A percentile compares a stretch with the other conserved stretches of the same genome.
phyloP scores from a whole-genome alignment of 2,329 filamentous ascomycete genomes.

The Pseudocercospora pini-densiflorae region DNA sequence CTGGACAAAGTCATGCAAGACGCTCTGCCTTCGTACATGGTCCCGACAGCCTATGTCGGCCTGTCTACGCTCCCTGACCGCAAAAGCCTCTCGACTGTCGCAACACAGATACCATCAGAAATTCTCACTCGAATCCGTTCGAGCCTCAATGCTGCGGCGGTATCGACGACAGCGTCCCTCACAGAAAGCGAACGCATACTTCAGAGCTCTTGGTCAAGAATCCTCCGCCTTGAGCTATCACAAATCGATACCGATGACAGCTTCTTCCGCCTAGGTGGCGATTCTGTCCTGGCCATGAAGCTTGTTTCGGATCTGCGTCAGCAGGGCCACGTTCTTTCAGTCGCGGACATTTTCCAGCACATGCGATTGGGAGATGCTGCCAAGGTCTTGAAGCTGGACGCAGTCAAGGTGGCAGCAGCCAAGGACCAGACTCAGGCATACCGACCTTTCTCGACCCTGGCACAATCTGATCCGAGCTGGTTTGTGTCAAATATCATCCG shows the following conservation, averaged over 20 bases:
- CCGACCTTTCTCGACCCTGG: conserved; percentile 11
- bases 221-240: conserved; percentile 8
- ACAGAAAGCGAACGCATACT: neutral
- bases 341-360: conserved; percentile 50
- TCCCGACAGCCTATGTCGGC: neutral
- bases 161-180: neutral
- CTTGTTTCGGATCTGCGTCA: conserved; percentile 46
- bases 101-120: neutral
- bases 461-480: neutral
- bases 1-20: conserved; percentile 6
- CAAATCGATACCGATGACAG: conserved; percentile 38
- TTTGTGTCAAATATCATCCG: conserved; percentile 4
- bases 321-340: conserved; percentile 44
- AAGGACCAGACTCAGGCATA: neutral
- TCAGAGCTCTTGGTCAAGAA: conserved; percentile 1
- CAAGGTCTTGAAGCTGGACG: neutral
- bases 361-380: conserved; percentile 14
- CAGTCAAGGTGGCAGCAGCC: too few relatives aligned
- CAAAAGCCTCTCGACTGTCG: neutral
- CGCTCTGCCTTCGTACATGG: conserved; percentile 8
- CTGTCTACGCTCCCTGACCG: neutral
- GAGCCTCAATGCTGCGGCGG: neutral
- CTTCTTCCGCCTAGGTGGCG: conserved; percentile 54
- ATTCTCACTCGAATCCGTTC: neutral
- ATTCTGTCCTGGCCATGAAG: conserved; percentile 53